These are phyloP conservation scores for Rhynchospora tenuis DNA, from an alignment of 176 grass and related monocot genomes.

Conservation along the genomic window DNA sequence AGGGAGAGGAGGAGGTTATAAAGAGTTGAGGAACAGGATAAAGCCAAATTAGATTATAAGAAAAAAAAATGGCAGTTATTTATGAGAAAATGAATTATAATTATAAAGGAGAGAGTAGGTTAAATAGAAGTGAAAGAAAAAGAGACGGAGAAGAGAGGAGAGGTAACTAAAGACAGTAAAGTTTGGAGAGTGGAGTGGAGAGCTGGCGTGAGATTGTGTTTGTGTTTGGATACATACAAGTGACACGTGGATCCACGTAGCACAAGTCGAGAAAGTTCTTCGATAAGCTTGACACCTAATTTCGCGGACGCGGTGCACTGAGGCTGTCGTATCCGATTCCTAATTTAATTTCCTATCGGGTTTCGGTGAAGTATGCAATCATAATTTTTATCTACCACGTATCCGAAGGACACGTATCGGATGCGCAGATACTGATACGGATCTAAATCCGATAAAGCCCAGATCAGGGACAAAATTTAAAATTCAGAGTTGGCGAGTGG, in stretches of 20 bases:
- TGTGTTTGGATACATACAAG: not conserved
- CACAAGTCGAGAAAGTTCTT: not conserved
- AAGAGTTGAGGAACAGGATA: not conserved
- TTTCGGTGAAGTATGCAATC: too few relatives aligned
- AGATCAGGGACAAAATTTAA: not conserved
- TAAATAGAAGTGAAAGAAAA: not conserved
- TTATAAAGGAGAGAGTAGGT: not conserved
- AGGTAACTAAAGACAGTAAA: not conserved
- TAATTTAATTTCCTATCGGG: too few relatives aligned
- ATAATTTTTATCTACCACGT: too few relatives aligned
- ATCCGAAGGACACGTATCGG: too few relatives aligned
- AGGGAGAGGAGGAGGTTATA: not conserved
- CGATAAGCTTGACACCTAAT: not conserved
- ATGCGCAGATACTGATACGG: not conserved
- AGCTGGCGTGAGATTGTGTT: not conserved
- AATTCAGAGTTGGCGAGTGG: too few relatives aligned
- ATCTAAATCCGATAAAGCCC: not conserved
- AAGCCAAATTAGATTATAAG: not conserved
- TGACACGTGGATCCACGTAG: slow-evolving; percentile 17
- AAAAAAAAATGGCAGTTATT: not conserved
- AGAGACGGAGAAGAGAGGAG: not conserved
- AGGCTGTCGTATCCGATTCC: too few relatives aligned
- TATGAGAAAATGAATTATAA: not conserved
- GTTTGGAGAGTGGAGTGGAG: not conserved
- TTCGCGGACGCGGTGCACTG: not conserved